Evolutionary conservation across 768 basidiomycete species (phyloP).

Genomic region (Boletus subparvulus): DNA sequence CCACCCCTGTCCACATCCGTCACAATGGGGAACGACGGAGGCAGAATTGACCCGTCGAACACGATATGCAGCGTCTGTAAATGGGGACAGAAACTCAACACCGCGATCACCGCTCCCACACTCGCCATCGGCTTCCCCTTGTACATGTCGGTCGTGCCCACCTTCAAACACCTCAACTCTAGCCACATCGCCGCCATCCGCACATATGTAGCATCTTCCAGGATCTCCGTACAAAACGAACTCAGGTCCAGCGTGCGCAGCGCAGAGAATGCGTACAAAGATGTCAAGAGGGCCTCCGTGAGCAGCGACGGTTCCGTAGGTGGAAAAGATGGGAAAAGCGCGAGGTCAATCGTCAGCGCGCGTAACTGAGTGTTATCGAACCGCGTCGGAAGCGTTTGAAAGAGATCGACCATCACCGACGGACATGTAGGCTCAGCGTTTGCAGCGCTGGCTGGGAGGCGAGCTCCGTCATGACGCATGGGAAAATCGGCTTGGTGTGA

Average conservation of each 20-base stretch:
- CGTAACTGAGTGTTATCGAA: neutral
- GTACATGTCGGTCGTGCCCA: conserved; percentile 2
- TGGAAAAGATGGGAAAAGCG: too few relatives aligned
- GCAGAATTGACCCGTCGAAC: conserved; percentile 15
- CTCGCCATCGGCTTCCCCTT: conserved; percentile 9
- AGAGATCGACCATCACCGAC: neutral
- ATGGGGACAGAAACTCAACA: conserved; percentile 10
- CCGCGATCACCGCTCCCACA: conserved; percentile 11
- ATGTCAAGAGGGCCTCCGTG: neutral
- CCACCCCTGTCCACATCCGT: too few relatives aligned
- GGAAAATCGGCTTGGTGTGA: neutral
- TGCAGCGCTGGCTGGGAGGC: neutral
- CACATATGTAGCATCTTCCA: conserved; percentile 13
- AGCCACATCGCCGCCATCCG: conserved; percentile 10
- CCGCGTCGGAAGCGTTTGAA: neutral
- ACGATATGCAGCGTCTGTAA: conserved; percentile 13
- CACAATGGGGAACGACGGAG: neutral
- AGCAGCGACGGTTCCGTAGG: neutral
- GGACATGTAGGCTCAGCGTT: neutral
- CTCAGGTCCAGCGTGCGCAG: conserved; percentile 9
- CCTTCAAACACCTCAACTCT: conserved; percentile 8
- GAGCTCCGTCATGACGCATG: neutral
- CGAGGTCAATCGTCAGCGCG: neutral
- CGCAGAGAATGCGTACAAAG: conserved; percentile 7
- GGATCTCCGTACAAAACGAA: conserved; percentile 4